phyloP scores from a whole-genome alignment of 2,329 filamentous ascomycete species.

The Monilinia aucupariae region DNA sequence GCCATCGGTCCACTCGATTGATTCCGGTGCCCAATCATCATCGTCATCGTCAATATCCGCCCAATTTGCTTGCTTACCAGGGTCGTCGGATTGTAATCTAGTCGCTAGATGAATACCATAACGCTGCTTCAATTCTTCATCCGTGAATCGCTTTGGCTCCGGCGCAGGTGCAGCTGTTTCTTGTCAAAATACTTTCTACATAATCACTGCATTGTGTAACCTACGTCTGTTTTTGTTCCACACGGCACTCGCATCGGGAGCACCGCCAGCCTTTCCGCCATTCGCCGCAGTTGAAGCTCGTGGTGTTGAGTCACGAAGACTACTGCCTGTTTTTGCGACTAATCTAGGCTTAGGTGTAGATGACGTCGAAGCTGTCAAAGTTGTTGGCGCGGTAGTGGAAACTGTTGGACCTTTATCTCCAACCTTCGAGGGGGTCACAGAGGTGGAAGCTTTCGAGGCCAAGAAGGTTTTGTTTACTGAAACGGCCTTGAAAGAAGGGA shows the following conservation, averaged over 20 bases:
- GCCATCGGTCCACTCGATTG: constrained; percentile 83
- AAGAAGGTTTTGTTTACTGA: constrained; percentile 82
- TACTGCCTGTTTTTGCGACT: constrained; percentile 67
- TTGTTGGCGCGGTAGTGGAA: constrained; percentile 27
- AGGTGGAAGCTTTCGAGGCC: constrained; percentile 57
- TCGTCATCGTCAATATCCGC: constrained; percentile 86
- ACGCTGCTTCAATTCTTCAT: constrained; percentile 77
- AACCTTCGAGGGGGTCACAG: constrained; percentile 44
- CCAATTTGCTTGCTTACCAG: constrained; percentile 74
- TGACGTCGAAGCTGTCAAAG: constrained; percentile 39
- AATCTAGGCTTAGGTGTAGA: constrained; percentile 62
- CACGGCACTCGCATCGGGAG: constrained; percentile 67
- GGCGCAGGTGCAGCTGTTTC: constrained; percentile 54
- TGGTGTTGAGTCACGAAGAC: constrained; percentile 48
- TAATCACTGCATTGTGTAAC: constrained; percentile 33
- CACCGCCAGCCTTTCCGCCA: constrained; percentile 53
- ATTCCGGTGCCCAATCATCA: constrained; percentile 79
- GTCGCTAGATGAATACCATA: constrained; percentile 82
- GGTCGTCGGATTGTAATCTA: constrained; percentile 69
- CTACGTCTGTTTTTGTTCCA: constrained; percentile 87
- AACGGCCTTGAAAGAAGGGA: constrained; percentile 74
- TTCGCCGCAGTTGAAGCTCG: constrained; percentile 42
- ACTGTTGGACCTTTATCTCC: constrained; percentile 42
- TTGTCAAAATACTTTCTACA: constrained; percentile 25
- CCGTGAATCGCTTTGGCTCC: constrained; percentile 76